phyloP scores from a whole-genome alignment of 2,329 filamentous ascomycete genomes.

The Colletotrichum musae region DNA sequence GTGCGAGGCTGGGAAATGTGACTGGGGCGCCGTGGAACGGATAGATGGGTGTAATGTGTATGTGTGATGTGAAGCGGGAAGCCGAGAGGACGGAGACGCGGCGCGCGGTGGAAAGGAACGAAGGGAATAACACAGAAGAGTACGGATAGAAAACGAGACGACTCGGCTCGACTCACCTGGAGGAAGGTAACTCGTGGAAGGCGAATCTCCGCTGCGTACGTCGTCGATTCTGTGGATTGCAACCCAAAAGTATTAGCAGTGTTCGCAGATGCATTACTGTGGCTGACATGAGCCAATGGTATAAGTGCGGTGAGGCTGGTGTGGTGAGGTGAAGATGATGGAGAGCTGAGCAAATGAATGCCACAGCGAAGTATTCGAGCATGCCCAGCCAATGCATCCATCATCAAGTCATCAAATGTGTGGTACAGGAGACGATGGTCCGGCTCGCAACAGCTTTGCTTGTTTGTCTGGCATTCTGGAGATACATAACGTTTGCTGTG shows the following conservation, averaged over 20 bases:
- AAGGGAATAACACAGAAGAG: too few relatives aligned
- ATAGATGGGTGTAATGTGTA: slow-evolving; percentile 14
- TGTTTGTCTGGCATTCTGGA: slow-evolving; percentile 27
- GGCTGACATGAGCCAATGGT: slow-evolving; percentile 24
- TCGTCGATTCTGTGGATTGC: background rate
- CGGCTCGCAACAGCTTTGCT: slow-evolving; percentile 16
- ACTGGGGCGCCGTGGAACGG: slow-evolving; percentile 28
- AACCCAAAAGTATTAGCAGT: slow-evolving; percentile 6
- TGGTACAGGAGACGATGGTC: slow-evolving; percentile 13
- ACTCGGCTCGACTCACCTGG: slow-evolving; percentile 19
- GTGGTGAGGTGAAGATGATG: slow-evolving; percentile 27
- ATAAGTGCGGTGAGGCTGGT: slow-evolving; percentile 35
- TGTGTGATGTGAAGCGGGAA: slow-evolving; percentile 32
- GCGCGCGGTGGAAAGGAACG: background rate
- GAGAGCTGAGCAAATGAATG: slow-evolving; percentile 23
- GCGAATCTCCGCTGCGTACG: background rate
- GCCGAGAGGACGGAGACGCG: slow-evolving; percentile 1
- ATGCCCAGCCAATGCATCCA: background rate
- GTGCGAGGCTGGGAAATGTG: slow-evolving; percentile 39
- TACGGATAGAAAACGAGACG: background rate
- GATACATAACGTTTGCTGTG: slow-evolving; percentile 11
- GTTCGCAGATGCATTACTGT: slow-evolving; percentile 5
- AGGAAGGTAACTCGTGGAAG: slow-evolving; percentile 2
- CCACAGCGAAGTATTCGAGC: slow-evolving; percentile 25
- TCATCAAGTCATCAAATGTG: slow-evolving; percentile 9